Conservation (phyloP, 148 eudicot species). For the Rhododendron williamsianum region DNA sequence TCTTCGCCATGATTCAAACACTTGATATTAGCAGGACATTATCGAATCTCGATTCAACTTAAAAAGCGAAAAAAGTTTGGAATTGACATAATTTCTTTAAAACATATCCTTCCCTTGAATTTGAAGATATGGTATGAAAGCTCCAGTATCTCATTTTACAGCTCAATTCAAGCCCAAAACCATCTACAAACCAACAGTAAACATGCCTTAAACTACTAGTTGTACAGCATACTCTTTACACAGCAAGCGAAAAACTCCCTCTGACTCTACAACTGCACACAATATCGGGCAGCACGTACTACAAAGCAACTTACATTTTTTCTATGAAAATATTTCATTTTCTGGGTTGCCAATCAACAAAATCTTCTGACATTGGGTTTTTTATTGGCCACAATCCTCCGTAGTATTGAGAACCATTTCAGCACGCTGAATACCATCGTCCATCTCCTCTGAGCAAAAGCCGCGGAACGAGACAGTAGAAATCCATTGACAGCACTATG, state of each 20-base stretch:
- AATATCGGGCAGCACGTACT: background rate
- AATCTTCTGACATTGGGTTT: conserved; percentile 14
- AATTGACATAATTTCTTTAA: background rate
- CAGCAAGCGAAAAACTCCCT: background rate
- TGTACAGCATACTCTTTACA: background rate
- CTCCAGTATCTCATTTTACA: background rate
- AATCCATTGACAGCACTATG: conserved; percentile 32
- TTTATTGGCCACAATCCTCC: conserved; percentile 32
- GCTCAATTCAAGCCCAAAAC: background rate
- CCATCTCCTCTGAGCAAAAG: conserved; percentile 60
- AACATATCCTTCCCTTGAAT: background rate
- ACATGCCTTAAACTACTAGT: background rate
- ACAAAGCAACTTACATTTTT: background rate
- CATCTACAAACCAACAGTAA: background rate
- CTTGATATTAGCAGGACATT: background rate
- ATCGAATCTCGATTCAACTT: background rate
- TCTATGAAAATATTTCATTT: background rate
- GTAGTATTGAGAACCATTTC: conserved; percentile 43
- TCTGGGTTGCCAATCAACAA: background rate
- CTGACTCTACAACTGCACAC: conserved; percentile 7
- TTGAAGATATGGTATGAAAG: background rate
- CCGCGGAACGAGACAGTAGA: conserved; percentile 24
- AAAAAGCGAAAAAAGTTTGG: background rate
- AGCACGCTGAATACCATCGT: conserved; percentile 42
- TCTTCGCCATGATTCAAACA: too few species aligned